Conservation (phyloP, 257 asterid species). For the Solanum stenotomum region DNA sequence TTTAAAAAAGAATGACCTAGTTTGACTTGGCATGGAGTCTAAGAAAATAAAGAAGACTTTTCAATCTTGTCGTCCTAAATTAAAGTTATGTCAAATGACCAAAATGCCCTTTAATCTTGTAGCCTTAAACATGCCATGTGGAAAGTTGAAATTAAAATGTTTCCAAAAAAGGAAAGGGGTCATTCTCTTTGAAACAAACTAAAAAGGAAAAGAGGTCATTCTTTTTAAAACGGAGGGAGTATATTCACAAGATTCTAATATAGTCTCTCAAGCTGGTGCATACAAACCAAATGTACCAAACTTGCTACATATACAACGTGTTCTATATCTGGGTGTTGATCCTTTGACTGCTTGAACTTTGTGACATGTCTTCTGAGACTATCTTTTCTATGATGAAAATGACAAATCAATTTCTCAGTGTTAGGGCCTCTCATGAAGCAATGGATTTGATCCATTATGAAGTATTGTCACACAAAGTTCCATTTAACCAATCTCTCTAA, state of each 20-base stretch:
- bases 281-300: background rate
- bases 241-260: background rate
- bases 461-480: background rate
- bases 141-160: background rate
- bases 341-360: background rate
- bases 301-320: background rate
- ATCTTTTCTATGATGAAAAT: background rate
- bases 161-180: background rate
- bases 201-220: background rate
- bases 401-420: background rate
- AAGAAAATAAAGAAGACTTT: background rate
- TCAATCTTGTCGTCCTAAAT: background rate
- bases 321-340: background rate
- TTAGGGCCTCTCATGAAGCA: background rate
- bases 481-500: background rate
- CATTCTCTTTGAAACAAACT: background rate
- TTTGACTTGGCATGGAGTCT: background rate
- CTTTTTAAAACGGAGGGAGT: background rate
- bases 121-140: background rate
- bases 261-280: background rate
- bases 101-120: background rate
- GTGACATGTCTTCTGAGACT: background rate
- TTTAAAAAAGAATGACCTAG: background rate
- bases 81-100: background rate
- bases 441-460: background rate